These are phyloP conservation scores for Zymoseptoria passerinii DNA, from an alignment of 2,329 filamentous ascomycete genomes.

Conservation along the genomic window DNA sequence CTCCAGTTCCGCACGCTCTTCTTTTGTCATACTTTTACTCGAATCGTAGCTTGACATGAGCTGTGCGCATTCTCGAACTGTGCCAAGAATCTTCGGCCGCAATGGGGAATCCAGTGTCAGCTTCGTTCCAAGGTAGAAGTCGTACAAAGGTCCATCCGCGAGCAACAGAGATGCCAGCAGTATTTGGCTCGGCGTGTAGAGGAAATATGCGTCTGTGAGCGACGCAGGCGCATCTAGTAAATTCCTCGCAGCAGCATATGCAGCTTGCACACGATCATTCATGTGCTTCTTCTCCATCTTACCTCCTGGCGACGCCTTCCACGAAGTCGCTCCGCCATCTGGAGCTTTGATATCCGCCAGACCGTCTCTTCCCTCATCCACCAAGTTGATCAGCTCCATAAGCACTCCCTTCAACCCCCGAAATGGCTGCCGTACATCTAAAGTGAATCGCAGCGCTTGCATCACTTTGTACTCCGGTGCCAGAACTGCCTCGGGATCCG, in stretches of 20 bases:
- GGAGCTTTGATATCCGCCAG: conserved; percentile 14
- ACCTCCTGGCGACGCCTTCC: conserved; percentile 8
- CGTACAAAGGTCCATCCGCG: conserved; percentile 57
- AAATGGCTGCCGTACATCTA: conserved; percentile 87
- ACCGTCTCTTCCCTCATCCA: conserved; percentile 16
- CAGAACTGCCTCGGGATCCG: conserved; percentile 68
- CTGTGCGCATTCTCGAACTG: conserved; percentile 33
- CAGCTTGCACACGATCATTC: conserved; percentile 46
- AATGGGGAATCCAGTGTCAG: conserved; percentile 24
- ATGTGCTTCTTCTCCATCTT: conserved; percentile 18
- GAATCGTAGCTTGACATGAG: conserved; percentile 29
- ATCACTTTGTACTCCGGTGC: conserved; percentile 89
- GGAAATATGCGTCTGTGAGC: conserved; percentile 92
- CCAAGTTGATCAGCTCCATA: conserved; percentile 66
- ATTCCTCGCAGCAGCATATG: conserved; percentile 64
- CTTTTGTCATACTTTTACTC: conserved; percentile 23
- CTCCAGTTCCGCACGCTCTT: conserved; percentile 37
- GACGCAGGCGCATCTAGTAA: conserved; percentile 66
- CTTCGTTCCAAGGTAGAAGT: conserved; percentile 41
- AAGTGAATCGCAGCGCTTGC: conserved; percentile 84
- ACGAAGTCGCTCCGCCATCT: conserved; percentile 13
- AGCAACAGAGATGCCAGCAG: conserved; percentile 74
- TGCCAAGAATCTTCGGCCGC: conserved; percentile 31
- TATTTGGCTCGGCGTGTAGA: conserved; percentile 90
- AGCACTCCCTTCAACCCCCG: conserved; percentile 77